Conservation (phyloP, 2,329 filamentous ascomycete genomes). For the Xylariaceae sp. region DNA sequence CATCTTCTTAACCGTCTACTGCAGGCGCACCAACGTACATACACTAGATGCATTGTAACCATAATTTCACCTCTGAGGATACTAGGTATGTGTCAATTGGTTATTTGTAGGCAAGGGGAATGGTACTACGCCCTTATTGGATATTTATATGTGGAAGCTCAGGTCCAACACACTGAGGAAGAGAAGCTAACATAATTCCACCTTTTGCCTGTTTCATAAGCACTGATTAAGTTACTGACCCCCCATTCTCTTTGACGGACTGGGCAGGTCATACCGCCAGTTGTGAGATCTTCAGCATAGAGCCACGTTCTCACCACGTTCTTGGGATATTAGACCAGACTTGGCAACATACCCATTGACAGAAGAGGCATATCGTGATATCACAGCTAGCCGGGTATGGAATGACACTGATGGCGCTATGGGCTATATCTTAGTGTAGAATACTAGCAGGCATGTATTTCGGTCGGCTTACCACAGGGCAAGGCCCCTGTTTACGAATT, state of each 20-base stretch:
- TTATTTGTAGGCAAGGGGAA: too few species aligned
- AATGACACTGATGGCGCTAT: not conserved
- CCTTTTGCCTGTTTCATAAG: constrained; percentile 24
- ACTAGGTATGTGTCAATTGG: too few species aligned
- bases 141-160: too few species aligned
- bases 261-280: constrained; percentile 13
- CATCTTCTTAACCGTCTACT: constrained; percentile 8
- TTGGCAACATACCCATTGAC: not conserved
- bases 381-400: not conserved
- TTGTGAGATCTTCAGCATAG: constrained; percentile 5
- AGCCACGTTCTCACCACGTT: constrained; percentile 27
- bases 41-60: too few species aligned
- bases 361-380: constrained; percentile 2
- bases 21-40: too few species aligned
- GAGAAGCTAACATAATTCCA: too few species aligned
- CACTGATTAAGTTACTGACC: constrained; percentile 12
- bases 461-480: not conserved
- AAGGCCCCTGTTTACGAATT: not conserved
- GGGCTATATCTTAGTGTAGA: too few species aligned
- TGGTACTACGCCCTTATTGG: too few species aligned
- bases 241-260: constrained; percentile 6
- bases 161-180: too few species aligned
- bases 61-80: too few species aligned
- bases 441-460: not conserved
- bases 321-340: constrained; percentile 1